Evolutionary conservation across 2,329 filamentous ascomycete species (phyloP), one percentile per base, ranked within the genome.

Genomic region (Chaetomiaceae sp.): DNA sequence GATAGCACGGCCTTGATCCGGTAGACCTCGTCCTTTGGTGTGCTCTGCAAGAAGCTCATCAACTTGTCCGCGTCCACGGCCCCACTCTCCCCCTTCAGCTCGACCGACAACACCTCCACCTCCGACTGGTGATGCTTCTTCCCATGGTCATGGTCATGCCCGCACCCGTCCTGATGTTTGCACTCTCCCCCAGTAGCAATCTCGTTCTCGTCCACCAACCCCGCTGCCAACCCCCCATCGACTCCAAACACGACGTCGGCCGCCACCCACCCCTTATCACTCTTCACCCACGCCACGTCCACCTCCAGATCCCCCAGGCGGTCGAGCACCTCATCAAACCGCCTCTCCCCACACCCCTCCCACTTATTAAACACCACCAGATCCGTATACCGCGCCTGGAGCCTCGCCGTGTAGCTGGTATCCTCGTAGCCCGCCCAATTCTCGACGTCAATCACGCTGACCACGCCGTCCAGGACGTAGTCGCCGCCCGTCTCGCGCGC

Each of bases 351-450:
- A 9, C 85, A 85, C 5, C 68, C 63, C 70, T 96, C 91, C 87
- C 89, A 95, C 72, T 96, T 96, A 68, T 96, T 96, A 62, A 95
- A 85, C 14, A 96, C 82, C 55, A 96, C 85, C 55, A 96, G 66
- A 68, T 96, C 91, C 10, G 91, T 96, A 67, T 95, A 96, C 56
- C 81, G 76, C 4, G 90, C 91, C 75, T 96, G 91, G 59, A 96
- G 75, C 64, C 86, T 85, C 6, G 91, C 91, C 50, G 91, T 96
- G 64, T 88, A 92, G 52, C 85, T 89, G 20, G 87, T 95, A 67
- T 95, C 90, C 61, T 93, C 89, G 64, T 96, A 96, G 0, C 91
- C 91, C 62, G 83, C 74, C 90, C 90, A 96, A 65, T 96, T 96
- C 77, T 96, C 91, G 10, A 95, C 90, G 63, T 96, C 91, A 52